These are phyloP conservation scores for Pseudozyma sp. DNA, from an alignment of 1,284 basidiomycete genomes.

Conservation along the genomic window DNA sequence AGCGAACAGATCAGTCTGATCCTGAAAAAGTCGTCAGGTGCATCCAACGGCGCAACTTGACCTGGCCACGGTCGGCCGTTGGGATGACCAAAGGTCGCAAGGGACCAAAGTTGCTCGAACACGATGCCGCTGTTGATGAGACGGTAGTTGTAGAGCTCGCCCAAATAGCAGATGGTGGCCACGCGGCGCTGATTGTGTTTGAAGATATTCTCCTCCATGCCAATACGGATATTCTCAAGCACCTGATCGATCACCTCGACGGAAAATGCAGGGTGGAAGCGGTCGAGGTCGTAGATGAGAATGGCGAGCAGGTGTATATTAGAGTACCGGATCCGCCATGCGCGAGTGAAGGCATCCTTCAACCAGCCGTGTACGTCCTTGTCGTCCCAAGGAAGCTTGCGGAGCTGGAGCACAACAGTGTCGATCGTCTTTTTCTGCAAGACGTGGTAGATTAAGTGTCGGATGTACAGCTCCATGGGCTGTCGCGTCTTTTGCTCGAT, in stretches of 20 bases:
- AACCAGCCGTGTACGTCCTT: slow-evolving; percentile 71
- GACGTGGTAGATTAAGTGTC: slow-evolving; percentile 90
- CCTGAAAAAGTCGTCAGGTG: slow-evolving; percentile 95
- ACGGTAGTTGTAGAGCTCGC: slow-evolving; percentile 97
- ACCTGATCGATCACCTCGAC: slow-evolving; percentile 92
- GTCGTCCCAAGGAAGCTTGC: slow-evolving; percentile 97
- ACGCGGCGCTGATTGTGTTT: slow-evolving; percentile 93
- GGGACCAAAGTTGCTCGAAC: slow-evolving; percentile 92
- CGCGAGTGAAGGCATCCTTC: slow-evolving; percentile 88
- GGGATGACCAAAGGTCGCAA: slow-evolving; percentile 95
- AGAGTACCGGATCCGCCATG: slow-evolving; percentile 94
- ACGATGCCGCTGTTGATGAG: slow-evolving; percentile 87
- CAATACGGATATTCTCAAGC: slow-evolving; percentile 88
- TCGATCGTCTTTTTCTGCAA: slow-evolving; percentile 90
- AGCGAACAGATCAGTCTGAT: slow-evolving; percentile 89
- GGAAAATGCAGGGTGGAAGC: slow-evolving; percentile 89
- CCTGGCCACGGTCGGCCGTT: slow-evolving; percentile 89
- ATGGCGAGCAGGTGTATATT: slow-evolving; percentile 92
- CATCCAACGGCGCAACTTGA: slow-evolving; percentile 81
- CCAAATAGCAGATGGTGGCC: slow-evolving; percentile 90
- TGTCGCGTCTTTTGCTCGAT: slow-evolving; percentile 85
- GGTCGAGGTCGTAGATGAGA: slow-evolving; percentile 89
- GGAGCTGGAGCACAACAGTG: slow-evolving; percentile 87
- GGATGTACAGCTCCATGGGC: slow-evolving; percentile 90
- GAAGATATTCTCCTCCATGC: slow-evolving; percentile 90